These are phyloP conservation scores for Skeletonema potamos DNA, from an alignment of 108 stramenopile species.

Conservation along the genomic window DNA sequence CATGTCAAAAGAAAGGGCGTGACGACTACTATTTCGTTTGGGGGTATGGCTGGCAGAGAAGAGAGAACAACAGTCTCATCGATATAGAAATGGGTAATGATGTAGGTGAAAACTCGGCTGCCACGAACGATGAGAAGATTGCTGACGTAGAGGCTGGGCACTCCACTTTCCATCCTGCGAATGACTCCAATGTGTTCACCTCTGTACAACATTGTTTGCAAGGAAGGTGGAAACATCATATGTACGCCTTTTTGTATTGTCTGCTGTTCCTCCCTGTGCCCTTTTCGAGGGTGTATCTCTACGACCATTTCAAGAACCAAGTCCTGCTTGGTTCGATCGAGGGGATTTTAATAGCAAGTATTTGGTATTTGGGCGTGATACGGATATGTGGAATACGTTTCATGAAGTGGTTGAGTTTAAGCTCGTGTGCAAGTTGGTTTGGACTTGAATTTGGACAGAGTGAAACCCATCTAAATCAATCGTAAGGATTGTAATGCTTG, in stretches of 20 bases:
- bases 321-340: slow-evolving; percentile 29
- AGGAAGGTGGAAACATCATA: slow-evolving; percentile 21
- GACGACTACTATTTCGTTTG: neutral
- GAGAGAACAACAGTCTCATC: neutral
- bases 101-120: neutral
- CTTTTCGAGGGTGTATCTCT: slow-evolving; percentile 35
- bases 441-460: neutral
- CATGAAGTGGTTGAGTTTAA: neutral
- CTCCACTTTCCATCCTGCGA: neutral
- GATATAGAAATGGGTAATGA: neutral
- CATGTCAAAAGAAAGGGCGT: slow-evolving; percentile 10
- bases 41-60: slow-evolving; percentile 20
- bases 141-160: neutral
- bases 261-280: slow-evolving; percentile 33
- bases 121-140: neutral
- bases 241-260: slow-evolving; percentile 17
- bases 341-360: slow-evolving; percentile 7
- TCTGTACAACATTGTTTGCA: neutral
- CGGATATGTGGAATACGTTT: slow-evolving; percentile 6
- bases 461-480: neutral
- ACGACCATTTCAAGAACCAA: slow-evolving; percentile 36
- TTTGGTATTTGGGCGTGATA: slow-evolving; percentile 29
- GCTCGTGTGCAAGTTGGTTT: neutral
- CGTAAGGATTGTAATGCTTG: too few relatives aligned
- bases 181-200: neutral